Base-by-base conservation (phyloP, 176 grass and related monocot species). In the Areca catechu region DNA sequence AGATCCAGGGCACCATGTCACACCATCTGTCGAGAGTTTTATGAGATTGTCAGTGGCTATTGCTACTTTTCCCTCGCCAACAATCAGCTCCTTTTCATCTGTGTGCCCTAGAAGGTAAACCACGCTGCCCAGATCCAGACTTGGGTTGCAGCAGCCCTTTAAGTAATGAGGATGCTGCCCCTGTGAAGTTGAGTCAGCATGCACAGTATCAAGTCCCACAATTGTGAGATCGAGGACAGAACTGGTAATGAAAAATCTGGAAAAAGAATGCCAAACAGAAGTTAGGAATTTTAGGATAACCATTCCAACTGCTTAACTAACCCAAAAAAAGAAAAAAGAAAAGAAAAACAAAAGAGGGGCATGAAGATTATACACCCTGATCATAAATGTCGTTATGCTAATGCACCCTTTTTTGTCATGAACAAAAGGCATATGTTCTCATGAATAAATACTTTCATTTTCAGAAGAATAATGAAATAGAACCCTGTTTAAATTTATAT, bases 211-310 rank as follows among this genome's bases (percentile, higher is more conserved):
- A 60, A 95, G 76, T 17, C 90, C 82, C 15, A 95, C 90, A 49
- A 95, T 95, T 56, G 90, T 95, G 61, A 95, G 82, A 69, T 95
- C 90, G 69, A 89, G 85, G 70, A 85, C 72, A 19, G 85, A 89
- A 75, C 90, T 95, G 56, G 82, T 95, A 37, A 95, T 86, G 67
- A 95, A 95, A 74, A 95, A 95, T 70, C 82, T 95, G 90, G 28
- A 68, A 23, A 9, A 61, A 51, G 43, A 67, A 14, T 50, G 34
- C 58, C 49, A 52, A 61, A 73, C 17, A 68, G 34, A 43, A 43
- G 9, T 43, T 43, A 43, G 27, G 27, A 29, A 43, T 14, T 1
- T 43, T 43, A 43, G 27, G 27, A 29, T 29, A 29, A 29, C 5
- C 6, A 5, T 6, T 29, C 27, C 27, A 29, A 6, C 5, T 6